Conservation (phyloP, 345 rosid species). For the Anacardium occidentale region DNA sequence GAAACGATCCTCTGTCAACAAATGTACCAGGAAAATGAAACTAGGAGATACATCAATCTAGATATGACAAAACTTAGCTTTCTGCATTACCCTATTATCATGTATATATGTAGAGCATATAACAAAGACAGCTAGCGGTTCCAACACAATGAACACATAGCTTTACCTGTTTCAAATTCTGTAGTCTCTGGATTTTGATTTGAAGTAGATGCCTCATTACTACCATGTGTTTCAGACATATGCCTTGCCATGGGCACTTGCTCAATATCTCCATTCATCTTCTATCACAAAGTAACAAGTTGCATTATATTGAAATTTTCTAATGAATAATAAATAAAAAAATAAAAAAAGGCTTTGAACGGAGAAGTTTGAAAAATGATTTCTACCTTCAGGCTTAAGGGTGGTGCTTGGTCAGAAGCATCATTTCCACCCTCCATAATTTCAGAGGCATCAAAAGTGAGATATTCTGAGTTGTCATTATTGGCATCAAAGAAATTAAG, state of each 20-base stretch:
- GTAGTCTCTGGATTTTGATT: constrained; percentile 44
- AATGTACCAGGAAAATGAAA: neutral
- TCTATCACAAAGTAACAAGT: constrained; percentile 33
- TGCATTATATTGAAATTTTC: constrained; percentile 5
- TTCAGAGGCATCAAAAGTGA: constrained; percentile 59
- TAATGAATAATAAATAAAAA: neutral
- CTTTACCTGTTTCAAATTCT: constrained; percentile 58
- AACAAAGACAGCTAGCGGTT: neutral
- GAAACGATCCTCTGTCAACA: constrained; percentile 4
- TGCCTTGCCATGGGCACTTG: constrained; percentile 31
- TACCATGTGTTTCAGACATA: constrained; percentile 29
- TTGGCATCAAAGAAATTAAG: constrained; percentile 63
- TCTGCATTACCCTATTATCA: neutral
- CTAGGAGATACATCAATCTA: neutral
- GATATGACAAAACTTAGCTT: neutral
- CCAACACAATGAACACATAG: neutral
- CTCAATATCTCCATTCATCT: constrained; percentile 40
- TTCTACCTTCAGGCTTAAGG: constrained; percentile 38
- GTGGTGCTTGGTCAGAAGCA: constrained; percentile 27
- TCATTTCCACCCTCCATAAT: constrained; percentile 32
- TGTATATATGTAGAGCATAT: neutral
- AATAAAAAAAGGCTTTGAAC: too few species aligned
- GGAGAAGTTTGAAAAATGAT: neutral
- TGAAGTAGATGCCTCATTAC: constrained; percentile 55
- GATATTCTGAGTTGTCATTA: constrained; percentile 36